Evolutionary conservation across 495 filamentous ascomycete genomes (phyloP), one percentile per base, ranked within the genome.

Genomic region (Penicillium crystallinum): DNA sequence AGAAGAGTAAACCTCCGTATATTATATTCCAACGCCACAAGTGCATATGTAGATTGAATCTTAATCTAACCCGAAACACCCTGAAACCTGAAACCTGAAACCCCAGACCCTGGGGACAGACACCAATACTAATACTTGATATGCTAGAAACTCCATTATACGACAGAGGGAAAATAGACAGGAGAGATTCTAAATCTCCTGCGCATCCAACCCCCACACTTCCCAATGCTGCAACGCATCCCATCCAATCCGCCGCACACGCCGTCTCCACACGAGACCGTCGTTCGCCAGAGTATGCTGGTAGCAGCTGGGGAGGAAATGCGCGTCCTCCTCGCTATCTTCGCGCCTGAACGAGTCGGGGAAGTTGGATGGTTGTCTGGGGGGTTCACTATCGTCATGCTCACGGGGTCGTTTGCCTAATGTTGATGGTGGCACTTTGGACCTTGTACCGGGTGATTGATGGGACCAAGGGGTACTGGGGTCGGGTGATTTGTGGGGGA

Each of bases 211-310:
- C 2, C 59, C 61, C 72, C 72, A 76, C 2, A 76, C 67, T 45
- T 76, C 73, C 69, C 70, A 76, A 11, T 70, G 45, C 40, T 71
- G 58, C 5, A 74, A 52, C 1, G 68, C 66, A n/a, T 76, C 70
- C 73, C 71, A 75, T 12, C 66, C 69, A 7, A 70, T 69, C 7
- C 66, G 68, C 4, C 64, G 58, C 30, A 75, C 55, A 8, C 52
- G 56, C 17, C 73, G 64, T 44, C 66, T 56, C 50, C 66, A 64
- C 2, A 63, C 27, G 14, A 58, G 61, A 3, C 59, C 61, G 22
- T 68, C 63, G 0, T 49, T 39, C 1, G 47, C 35, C 1, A 61
- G 0, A 14, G 34, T 29, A 2, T 52, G 53, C 1, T 54, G 35
- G 18, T 48, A 44, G 17, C 19, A 46, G 18, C 44, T 19, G 12